Percentiles rank a stretch among this genome's conserved stretches.
Conservation (phyloP, 2,329 filamentous ascomycete genomes). For the Trichoderma sp. region DNA sequence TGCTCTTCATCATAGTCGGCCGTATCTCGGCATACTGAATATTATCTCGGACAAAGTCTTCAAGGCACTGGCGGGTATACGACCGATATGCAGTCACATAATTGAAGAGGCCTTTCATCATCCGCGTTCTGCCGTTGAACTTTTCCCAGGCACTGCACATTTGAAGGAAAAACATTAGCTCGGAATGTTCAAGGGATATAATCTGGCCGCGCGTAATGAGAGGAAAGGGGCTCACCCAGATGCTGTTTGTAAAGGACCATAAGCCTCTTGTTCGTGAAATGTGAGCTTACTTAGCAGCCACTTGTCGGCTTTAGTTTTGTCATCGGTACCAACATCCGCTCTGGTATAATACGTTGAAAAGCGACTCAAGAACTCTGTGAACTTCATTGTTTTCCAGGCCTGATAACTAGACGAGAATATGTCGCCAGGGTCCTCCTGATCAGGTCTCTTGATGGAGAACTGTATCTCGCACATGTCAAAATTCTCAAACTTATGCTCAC, state of each 20-base stretch:
- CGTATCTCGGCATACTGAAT: constrained; percentile 73
- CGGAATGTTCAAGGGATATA: no score
- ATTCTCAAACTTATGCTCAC: constrained; percentile 42
- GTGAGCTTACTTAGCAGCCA: constrained; percentile 66
- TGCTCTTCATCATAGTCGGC: constrained; percentile 66
- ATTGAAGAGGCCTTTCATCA: constrained; percentile 73
- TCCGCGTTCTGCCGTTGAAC: constrained; percentile 69
- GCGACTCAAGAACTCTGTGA: constrained; percentile 43
- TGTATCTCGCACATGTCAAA: constrained; percentile 61
- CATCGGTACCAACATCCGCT: constrained; percentile 36
- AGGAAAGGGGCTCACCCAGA: constrained; percentile 52
- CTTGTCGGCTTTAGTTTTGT: constrained; percentile 31
- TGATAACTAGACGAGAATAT: constrained; percentile 55
- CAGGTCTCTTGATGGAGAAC: constrained; percentile 54
- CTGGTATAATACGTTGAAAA: constrained; percentile 35
- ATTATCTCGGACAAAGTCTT: constrained; percentile 63
- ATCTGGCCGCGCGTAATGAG: neutral
- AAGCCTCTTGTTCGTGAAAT: constrained; percentile 61
- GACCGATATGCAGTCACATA: constrained; percentile 63
- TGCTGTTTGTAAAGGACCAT: constrained; percentile 52
- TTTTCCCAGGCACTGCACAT: constrained; percentile 55
- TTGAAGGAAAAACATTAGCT: neutral
- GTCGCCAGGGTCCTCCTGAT: constrained; percentile 42
- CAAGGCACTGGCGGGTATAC: constrained; percentile 62
- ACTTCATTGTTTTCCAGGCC: constrained; percentile 47